Conservation (phyloP, 2,329 filamentous ascomycete genomes). For the Plectosphaerella cucumerina region DNA sequence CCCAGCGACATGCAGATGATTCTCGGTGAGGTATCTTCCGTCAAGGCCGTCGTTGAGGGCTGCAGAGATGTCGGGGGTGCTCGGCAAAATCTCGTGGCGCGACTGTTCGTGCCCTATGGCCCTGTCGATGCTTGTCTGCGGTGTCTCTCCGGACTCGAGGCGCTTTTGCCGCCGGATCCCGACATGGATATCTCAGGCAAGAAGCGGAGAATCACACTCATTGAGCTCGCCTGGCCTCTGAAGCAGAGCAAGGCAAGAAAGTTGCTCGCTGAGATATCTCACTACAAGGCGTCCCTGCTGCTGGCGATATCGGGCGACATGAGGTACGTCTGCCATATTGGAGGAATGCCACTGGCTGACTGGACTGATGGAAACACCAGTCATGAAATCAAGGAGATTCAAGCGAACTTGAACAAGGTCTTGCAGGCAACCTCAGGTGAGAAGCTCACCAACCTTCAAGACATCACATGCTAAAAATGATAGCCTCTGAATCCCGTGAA, state of each 20-base stretch:
- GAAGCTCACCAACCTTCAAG: not conserved
- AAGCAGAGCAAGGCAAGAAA: constrained; percentile 9
- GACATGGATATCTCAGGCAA: not conserved
- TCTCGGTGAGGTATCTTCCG: constrained; percentile 7
- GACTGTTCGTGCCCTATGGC: constrained; percentile 1
- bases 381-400: not conserved
- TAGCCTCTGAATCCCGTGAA: not conserved
- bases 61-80: not conserved
- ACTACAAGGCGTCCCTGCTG: constrained; percentile 9
- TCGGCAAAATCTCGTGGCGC: not conserved
- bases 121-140: constrained; percentile 3
- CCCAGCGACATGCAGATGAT: constrained; percentile 13
- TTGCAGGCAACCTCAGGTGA: not conserved
- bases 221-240: constrained; percentile 8
- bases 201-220: not conserved
- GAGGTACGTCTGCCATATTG: constrained; percentile 1
- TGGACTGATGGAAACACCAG: not conserved
- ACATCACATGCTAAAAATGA: not conserved
- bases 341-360: not conserved
- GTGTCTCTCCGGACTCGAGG: not conserved
- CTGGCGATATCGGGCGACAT: constrained; percentile 8
- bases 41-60: constrained; percentile 9
- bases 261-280: constrained; percentile 6
- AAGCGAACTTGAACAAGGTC: not conserved
- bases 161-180: not conserved